A percentile compares a stretch with the other conserved stretches of the same genome.
phyloP scores from a whole-genome alignment of 2,329 filamentous ascomycete genomes.

The Aspergillus brasiliensis region DNA sequence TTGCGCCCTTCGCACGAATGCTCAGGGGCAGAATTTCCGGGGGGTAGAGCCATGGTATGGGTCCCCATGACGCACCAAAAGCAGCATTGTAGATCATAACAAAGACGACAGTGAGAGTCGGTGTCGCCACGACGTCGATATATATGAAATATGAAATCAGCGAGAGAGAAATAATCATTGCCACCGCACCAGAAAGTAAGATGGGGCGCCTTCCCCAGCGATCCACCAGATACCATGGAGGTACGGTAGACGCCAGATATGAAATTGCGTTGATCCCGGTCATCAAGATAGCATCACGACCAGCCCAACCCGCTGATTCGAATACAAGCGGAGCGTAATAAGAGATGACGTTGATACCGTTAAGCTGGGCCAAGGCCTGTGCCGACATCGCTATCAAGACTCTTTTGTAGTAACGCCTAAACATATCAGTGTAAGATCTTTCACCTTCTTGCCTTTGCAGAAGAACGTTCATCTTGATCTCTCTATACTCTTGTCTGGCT shows the following conservation, averaged over 20 bases:
- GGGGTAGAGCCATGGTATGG: constrained; percentile 96
- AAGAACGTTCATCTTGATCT: constrained; percentile 98
- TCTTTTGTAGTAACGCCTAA: constrained; percentile 83
- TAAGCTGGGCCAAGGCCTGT: constrained; percentile 91
- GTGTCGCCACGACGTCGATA: constrained; percentile 75
- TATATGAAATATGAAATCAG: constrained; percentile 94
- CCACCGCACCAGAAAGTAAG: constrained; percentile 81
- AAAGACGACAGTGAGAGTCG: constrained; percentile 83
- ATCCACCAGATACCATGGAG: constrained; percentile 96
- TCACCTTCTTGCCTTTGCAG: constrained; percentile 93
- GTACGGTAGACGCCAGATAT: constrained; percentile 88
- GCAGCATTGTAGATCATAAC: constrained; percentile 99
- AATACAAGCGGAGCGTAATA: constrained; percentile 98
- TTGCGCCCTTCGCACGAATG: constrained; percentile 95
- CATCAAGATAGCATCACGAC: constrained; percentile 90
- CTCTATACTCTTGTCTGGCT: constrained; percentile 92
- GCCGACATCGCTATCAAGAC: constrained; percentile 99
- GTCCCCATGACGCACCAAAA: constrained; percentile 97
- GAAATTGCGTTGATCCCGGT: constrained; percentile 93
- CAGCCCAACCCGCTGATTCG: constrained; percentile 93
- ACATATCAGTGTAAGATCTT: constrained; percentile 90
- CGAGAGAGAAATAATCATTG: constrained; percentile 86
- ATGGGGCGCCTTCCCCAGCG: constrained; percentile 87
- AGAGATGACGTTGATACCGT: constrained; percentile 99
- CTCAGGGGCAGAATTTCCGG: constrained; percentile 97